A percentile compares a stretch with the other conserved stretches of the same genome.
Conservation (phyloP, 139 green algal species). For the Bryopsis sp. region DNA sequence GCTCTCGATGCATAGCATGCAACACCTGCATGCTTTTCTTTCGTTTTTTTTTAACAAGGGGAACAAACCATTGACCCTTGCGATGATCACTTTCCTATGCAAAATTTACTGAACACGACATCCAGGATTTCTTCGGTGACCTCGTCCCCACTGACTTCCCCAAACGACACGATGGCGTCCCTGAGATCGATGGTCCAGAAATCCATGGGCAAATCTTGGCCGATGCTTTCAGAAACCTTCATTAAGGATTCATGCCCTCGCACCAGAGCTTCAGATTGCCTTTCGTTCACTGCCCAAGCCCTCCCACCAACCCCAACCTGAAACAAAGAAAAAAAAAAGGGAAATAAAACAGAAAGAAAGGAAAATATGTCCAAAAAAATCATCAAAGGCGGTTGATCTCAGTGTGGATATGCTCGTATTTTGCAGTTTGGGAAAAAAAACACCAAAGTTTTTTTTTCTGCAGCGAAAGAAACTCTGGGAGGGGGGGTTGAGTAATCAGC, state of each 20-base stretch:
- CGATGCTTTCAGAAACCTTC: constrained; percentile 47
- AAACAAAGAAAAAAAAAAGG: constrained; percentile 14
- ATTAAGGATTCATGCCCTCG: constrained; percentile 41
- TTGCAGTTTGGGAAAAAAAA: too few relatives aligned
- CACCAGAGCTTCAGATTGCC: constrained; percentile 79
- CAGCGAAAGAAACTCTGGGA: neutral
- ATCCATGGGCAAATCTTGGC: constrained; percentile 69
- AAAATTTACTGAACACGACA: constrained; percentile 65
- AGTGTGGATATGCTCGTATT: too few relatives aligned
- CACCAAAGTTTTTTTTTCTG: neutral
- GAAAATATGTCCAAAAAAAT: too few relatives aligned
- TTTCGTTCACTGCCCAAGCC: constrained; percentile 84
- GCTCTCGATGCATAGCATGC: too few relatives aligned
- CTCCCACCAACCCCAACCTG: constrained; percentile 53
- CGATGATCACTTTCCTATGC: constrained; percentile 41
- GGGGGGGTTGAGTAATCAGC: neutral
- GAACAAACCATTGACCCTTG: too few relatives aligned
- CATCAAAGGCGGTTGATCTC: too few relatives aligned
- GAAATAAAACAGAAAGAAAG: too few relatives aligned
- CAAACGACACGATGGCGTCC: constrained; percentile 70
- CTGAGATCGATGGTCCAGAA: constrained; percentile 96
- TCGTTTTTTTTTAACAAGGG: too few relatives aligned
- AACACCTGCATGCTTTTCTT: too few relatives aligned
- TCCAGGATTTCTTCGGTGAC: constrained; percentile 82
- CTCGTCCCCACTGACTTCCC: constrained; percentile 79